phyloP scores from a whole-genome alignment of 805 yeast species.

The Ogataea pignaliae region DNA sequence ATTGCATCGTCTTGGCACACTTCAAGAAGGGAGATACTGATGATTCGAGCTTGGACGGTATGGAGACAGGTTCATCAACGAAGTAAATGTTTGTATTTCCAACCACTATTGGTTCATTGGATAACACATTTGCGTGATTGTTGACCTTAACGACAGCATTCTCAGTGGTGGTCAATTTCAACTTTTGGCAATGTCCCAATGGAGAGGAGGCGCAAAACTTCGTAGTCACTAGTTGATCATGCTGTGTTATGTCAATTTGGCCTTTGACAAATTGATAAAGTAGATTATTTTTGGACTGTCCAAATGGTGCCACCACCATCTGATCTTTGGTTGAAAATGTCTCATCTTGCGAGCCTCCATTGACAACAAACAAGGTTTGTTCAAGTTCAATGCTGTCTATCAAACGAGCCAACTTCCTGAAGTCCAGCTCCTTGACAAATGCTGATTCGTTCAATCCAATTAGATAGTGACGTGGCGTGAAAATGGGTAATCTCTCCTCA shows the following conservation, averaged over 20 bases:
- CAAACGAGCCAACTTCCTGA: constrained; percentile 51
- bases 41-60: constrained; percentile 62
- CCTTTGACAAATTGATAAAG: constrained; percentile 64
- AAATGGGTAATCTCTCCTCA: constrained; percentile 22
- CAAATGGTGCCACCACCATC: constrained; percentile 27
- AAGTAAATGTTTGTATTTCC: constrained; percentile 68
- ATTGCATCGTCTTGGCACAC: constrained; percentile 62
- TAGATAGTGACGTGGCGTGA: constrained; percentile 54
- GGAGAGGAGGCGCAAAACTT: constrained; percentile 47
- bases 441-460: constrained; percentile 54
- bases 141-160: constrained; percentile 40
- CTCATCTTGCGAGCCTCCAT: too few relatives aligned
- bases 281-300: constrained; percentile 30
- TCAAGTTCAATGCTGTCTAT: constrained; percentile 48
- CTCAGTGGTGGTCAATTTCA: constrained; percentile 38
- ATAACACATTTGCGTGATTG: constrained; percentile 45
- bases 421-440: constrained; percentile 66
- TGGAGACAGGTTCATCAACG: constrained; percentile 51
- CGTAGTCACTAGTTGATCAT: constrained; percentile 42
- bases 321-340: constrained; percentile 23
- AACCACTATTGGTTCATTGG: constrained; percentile 39
- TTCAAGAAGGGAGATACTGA: constrained; percentile 60
- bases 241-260: constrained; percentile 35
- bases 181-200: constrained; percentile 62
- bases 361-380: constrained; percentile 58